These are phyloP conservation scores for Boletus bicolor DNA, from an alignment of 768 basidiomycete genomes.

Conservation along the genomic window DNA sequence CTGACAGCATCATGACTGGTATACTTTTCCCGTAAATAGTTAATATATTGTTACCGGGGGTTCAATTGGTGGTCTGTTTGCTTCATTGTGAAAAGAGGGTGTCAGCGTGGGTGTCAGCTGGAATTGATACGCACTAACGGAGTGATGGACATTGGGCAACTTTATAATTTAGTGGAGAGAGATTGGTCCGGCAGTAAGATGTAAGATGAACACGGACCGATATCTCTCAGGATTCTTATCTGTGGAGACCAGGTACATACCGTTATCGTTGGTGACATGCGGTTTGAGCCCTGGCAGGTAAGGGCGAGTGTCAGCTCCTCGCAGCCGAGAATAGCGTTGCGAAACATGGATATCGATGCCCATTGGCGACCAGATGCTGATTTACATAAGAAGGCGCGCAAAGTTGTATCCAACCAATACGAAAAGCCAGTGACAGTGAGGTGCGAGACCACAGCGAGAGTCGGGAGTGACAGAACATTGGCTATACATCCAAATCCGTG, in stretches of 20 bases:
- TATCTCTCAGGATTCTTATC: not conserved
- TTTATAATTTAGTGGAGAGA: not conserved
- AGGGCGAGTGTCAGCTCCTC: not conserved
- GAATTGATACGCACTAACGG: not conserved
- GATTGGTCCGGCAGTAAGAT: not conserved
- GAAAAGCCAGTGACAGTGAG: no score
- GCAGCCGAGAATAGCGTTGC: not conserved
- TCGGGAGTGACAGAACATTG: not conserved
- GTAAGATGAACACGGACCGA: not conserved
- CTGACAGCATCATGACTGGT: not conserved
- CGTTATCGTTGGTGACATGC: not conserved
- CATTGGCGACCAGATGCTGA: not conserved
- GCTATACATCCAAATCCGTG: not conserved
- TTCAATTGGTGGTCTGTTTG: not conserved
- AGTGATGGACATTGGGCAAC: not conserved
- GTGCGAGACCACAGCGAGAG: not conserved
- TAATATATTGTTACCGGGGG: not conserved
- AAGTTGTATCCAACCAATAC: not conserved
- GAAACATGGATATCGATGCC: not conserved
- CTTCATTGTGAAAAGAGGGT: not conserved
- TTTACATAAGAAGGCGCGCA: not conserved
- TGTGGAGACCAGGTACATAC: not conserved
- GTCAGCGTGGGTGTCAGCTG: not conserved
- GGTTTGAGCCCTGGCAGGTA: not conserved
- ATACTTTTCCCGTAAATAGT: not conserved